Conservation (phyloP, 805 yeast genomes). For the Metschnikowia reukaufii region DNA sequence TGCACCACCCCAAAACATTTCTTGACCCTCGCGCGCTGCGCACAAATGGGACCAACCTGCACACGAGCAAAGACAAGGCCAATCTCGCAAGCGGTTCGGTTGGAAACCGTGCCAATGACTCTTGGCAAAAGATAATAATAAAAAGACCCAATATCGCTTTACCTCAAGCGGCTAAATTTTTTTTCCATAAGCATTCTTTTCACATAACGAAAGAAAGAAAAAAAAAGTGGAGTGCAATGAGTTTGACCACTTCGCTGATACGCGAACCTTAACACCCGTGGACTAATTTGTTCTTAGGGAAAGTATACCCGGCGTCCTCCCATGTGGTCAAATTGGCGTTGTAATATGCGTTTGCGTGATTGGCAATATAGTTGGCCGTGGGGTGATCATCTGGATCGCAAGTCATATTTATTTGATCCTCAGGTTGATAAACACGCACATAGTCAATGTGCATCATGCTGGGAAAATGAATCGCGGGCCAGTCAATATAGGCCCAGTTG, state of each 20-base stretch:
- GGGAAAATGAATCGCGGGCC: conserved; percentile 82
- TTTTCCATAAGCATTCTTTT: background rate
- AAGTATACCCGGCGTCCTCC: conserved; percentile 66
- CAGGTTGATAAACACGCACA: conserved; percentile 90
- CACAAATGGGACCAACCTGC: background rate
- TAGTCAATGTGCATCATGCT: conserved; percentile 73
- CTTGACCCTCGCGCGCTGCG: no score
- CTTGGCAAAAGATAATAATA: background rate
- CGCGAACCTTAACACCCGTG: conserved; percentile 11
- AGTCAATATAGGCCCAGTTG: conserved; percentile 92
- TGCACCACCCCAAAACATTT: no score
- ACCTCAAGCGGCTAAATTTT: background rate
- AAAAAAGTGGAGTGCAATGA: no score
- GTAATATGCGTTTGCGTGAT: conserved; percentile 66
- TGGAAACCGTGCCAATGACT: background rate
- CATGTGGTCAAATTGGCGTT: conserved; percentile 73
- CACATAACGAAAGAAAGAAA: background rate
- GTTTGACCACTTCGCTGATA: no score
- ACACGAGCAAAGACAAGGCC: no score
- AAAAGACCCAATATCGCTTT: background rate
- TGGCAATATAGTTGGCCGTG: conserved; percentile 76
- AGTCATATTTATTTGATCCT: conserved; percentile 55
- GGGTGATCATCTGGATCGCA: conserved; percentile 90
- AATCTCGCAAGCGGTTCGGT: no score
- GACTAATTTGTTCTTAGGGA: conserved; percentile 37